Evolutionary conservation across 2,329 filamentous ascomycete genomes (phyloP).

Genomic region (Calonectria leucothoes): DNA sequence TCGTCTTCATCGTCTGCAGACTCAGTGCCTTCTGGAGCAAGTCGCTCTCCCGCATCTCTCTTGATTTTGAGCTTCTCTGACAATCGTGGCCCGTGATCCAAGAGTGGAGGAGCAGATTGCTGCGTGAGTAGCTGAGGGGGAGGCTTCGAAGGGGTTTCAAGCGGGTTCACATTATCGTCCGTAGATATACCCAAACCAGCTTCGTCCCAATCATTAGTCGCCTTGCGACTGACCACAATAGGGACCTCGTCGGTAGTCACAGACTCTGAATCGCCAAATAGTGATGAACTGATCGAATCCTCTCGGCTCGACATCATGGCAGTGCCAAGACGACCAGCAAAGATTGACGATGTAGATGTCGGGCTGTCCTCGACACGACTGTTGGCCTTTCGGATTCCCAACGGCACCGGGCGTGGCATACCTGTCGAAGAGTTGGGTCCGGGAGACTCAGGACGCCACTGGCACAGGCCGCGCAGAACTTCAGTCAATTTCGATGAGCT

Average conservation of each 20-base stretch:
- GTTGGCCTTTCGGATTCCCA: constrained; percentile 74
- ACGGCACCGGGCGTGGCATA: constrained; percentile 69
- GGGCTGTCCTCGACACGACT: constrained; percentile 81
- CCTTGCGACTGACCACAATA: constrained; percentile 78
- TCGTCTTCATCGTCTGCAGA: constrained; percentile 97
- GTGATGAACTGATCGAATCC: constrained; percentile 88
- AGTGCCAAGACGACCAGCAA: constrained; percentile 75
- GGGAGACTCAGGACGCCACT: constrained; percentile 85
- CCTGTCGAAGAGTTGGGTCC: constrained; percentile 56
- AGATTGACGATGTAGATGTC: constrained; percentile 80
- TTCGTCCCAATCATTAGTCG: constrained; percentile 83
- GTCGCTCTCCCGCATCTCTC: constrained; percentile 79
- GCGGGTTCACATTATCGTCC: constrained; percentile 63
- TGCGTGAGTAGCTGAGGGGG: constrained; percentile 68
- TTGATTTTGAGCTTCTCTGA: constrained; percentile 80
- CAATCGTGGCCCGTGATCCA: constrained; percentile 70
- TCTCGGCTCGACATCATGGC: constrained; percentile 86
- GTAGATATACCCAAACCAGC: constrained; percentile 80
- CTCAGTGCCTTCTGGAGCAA: constrained; percentile 79
- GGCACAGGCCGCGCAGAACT: constrained; percentile 86
- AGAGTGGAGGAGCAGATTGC: constrained; percentile 72
- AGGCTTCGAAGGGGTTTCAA: constrained; percentile 52
- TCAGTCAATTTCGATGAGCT: constrained; percentile 92
- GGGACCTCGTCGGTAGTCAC: constrained; percentile 82
- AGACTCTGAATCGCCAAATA: constrained; percentile 88